Conservation (phyloP, 2,329 filamentous ascomycete species). For the Aspergillus uvarum region DNA sequence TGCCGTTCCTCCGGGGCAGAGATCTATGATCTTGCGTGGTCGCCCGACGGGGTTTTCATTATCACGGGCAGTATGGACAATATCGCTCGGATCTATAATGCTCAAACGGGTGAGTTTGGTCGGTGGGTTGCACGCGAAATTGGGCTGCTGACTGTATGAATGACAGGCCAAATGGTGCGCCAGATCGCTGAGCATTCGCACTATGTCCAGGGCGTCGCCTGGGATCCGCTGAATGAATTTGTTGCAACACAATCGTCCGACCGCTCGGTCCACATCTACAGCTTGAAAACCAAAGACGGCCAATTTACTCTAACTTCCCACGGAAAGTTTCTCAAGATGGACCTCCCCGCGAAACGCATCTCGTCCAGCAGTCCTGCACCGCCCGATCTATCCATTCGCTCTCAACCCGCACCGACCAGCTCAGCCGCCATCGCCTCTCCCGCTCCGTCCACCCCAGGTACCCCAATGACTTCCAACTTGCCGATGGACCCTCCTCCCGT, state of each 20-base stretch:
- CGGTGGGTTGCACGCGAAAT: background rate
- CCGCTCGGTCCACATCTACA: conserved; percentile 96
- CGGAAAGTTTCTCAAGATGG: conserved; percentile 83
- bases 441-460: conserved; percentile 85
- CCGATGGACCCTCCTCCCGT: conserved; percentile 96
- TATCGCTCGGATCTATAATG: conserved; percentile 93
- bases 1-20: conserved; percentile 91
- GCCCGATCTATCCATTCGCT: conserved; percentile 62
- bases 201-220: conserved; percentile 96
- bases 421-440: conserved; percentile 70
- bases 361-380: conserved; percentile 91
- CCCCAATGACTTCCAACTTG: conserved; percentile 81
- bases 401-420: conserved; percentile 35
- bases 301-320: conserved; percentile 81
- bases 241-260: conserved; percentile 98
- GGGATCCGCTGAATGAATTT: conserved; percentile 97
- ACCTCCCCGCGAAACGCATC: conserved; percentile 85
- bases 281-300: conserved; percentile 91
- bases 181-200: conserved; percentile 98
- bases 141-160: conserved; percentile 25
- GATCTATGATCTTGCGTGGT: conserved; percentile 98
- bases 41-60: conserved; percentile 92
- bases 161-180: conserved; percentile 66
- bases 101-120: conserved; percentile 68
- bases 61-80: conserved; percentile 99